Conservation (phyloP, 106 monocot species). For the Dendrobium huoshanense region DNA sequence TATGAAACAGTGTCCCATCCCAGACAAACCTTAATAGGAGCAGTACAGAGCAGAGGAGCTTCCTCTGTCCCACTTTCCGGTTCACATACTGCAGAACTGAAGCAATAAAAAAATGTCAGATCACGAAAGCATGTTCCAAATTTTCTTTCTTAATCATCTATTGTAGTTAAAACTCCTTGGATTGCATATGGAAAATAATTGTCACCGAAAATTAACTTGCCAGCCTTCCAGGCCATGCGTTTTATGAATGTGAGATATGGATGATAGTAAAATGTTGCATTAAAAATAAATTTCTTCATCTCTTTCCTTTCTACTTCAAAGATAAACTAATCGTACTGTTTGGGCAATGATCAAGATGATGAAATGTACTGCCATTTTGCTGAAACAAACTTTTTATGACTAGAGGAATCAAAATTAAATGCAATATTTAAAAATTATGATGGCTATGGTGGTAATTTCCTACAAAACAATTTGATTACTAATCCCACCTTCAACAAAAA, state of each 20-base stretch:
- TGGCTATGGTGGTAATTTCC: no score
- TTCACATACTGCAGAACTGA: slow-evolving; percentile 58
- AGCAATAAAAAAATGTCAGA: neutral
- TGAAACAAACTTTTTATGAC: neutral
- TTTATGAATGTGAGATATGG: neutral
- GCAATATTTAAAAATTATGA: neutral
- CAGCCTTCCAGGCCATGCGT: neutral
- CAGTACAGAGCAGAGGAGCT: slow-evolving; percentile 66
- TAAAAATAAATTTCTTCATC: neutral
- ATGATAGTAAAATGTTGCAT: neutral
- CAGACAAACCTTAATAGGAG: slow-evolving; percentile 78
- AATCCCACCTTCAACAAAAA: no score
- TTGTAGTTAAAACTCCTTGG: no score
- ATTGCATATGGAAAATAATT: no score
- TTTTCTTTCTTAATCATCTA: neutral
- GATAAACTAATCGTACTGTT: neutral
- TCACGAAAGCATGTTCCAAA: neutral
- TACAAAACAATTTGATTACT: no score
- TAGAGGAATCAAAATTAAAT: neutral
- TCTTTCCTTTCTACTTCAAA: neutral
- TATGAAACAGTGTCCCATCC: neutral
- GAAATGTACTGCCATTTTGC: neutral
- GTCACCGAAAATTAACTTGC: neutral
- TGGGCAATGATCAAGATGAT: neutral
- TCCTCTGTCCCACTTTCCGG: slow-evolving; percentile 41